Base-by-base conservation (phyloP, 257 asterid genomes). In the Catharanthus roseus region DNA sequence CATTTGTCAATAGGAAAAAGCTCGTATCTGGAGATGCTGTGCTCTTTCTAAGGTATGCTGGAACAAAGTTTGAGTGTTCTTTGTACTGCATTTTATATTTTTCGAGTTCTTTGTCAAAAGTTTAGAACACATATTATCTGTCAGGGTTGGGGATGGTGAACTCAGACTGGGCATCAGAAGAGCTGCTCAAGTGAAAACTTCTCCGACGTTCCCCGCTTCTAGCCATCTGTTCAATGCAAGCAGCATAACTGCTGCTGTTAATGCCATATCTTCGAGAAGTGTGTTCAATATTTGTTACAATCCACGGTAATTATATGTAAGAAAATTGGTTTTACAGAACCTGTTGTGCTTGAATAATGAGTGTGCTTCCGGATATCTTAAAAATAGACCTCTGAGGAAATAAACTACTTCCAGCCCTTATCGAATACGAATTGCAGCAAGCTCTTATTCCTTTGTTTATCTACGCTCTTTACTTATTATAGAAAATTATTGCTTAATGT, bases 141-240 rank as follows among this genome's bases (percentile, higher is more conserved):
- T 69, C 86, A 95, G 99, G 88, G 95, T 90, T 21, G 99, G 92
- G 57, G 97, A 91, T 78, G 98, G 99, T 72, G 96, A 87, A 80
- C 91, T 95, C 49, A 86, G 98, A 88, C 90, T 95, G 67, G 99
- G 99, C 69, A 85, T 91, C 80, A 93, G 99, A 75, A 83, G 99
- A 86, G 95, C 96, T 74, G 83, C 83, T n/a, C 96, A 90, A 64
- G 82, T 86, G 67, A 90, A 84, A 81, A 69, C 75, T 70, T 77
- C 83, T 76, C 76, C 90, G 24, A 74, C 85, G 31, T 58, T 82
- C 62, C 85, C 80, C 51, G 86, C 85, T 68, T 74, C 83, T 1
- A 67, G 83, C 79, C 95, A 84, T 42, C 85, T 67, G 77, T 72
- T 81, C 67, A 78, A 87, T 68, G 88, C 88, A 5, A 85, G 89